Evolutionary conservation across 352 stramenopile genomes (phyloP), one percentile per base, ranked within the genome.

Genomic region (Phytopythium delawarense): DNA sequence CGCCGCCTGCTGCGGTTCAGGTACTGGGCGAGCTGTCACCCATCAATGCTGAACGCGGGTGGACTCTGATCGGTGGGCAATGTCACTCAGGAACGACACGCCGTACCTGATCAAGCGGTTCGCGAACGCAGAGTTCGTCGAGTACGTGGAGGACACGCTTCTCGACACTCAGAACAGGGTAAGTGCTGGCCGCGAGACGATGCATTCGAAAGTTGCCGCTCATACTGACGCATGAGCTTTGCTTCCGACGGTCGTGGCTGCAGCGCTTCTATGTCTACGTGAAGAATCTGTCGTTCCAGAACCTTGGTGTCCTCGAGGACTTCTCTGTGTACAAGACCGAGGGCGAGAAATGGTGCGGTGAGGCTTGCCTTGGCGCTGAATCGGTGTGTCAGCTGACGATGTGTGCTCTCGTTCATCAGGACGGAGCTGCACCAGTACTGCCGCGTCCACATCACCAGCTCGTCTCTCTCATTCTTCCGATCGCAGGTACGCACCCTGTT

Each of bases 31-130:
- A 40, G 9, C 18, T 48, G 21, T 18, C 2, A 6, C 15, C n/a
- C 4, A 55, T n/a, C 48, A 56, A 30, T 0, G 37, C 3, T 28
- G 21, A 30, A 25, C 16, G 42, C 2, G 4, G 21, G 46, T 12
- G 16, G 11, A 35, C 12, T 5, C 21, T 35, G 12, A 16, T 4
- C 18, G 25, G 21, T 16, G 18, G 34, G 46, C 21, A 12, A n/a
- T 53, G 46, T 4, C 11, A 21, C 59, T 46, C 39, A 90, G 80
- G 9, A 94, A 94, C 59, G 84, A 83, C 25, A 76, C 73, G 34
- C 83, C 85, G 37, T 88, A 82, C 52, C 61, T 92, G 45, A 90
- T 94, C 69, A 91, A 90, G 61, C 79, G 83, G 16, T 94, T 94
- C 63, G 83, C 71, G 7, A 88, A 68, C 54, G 72, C 67, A 40